Evolutionary conservation across 129 eudicot species (phyloP).

Genomic region (Helichrysum umbraculigerum): DNA sequence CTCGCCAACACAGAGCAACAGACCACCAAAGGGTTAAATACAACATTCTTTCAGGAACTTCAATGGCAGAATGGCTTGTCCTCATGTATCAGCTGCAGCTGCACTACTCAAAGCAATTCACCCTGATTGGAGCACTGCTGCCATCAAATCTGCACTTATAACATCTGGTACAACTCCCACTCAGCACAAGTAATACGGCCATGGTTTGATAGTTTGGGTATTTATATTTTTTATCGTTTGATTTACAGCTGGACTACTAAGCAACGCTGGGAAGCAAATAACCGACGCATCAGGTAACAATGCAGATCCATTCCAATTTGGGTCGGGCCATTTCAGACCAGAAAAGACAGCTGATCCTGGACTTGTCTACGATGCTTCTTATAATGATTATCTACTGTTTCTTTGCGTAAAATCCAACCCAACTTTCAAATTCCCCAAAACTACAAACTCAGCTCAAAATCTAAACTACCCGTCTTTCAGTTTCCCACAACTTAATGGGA

Average conservation of each 20-base stretch:
- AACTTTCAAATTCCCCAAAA: constrained; percentile 20
- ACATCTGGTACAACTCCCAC: constrained; percentile 56
- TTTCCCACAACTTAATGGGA: constrained; percentile 54
- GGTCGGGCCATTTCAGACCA: constrained; percentile 83
- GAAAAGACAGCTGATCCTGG: constrained; percentile 88
- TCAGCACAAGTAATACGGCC: neutral
- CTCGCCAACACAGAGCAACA: constrained; percentile 23
- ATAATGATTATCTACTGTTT: no score
- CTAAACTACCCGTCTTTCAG: constrained; percentile 38
- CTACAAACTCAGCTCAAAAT: no score
- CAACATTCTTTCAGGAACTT: constrained; percentile 62
- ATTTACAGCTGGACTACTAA: constrained; percentile 56
- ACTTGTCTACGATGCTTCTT: constrained; percentile 29
- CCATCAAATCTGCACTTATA: constrained; percentile 67
- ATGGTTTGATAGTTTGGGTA: neutral
- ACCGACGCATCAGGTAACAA: constrained; percentile 62
- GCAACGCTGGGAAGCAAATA: constrained; percentile 56
- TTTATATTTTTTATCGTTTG: neutral
- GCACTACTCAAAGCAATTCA: constrained; percentile 64
- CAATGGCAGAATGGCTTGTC: constrained; percentile 60
- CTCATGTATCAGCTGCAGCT: constrained; percentile 68
- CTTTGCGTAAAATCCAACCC: constrained; percentile 42
- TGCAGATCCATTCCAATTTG: constrained; percentile 84
- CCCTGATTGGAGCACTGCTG: constrained; percentile 71
- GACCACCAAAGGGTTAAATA: constrained; percentile 48